Evolutionary conservation across 306 rosid genomes (phyloP).

Genomic region (Sphenostylis stenocarpa): DNA sequence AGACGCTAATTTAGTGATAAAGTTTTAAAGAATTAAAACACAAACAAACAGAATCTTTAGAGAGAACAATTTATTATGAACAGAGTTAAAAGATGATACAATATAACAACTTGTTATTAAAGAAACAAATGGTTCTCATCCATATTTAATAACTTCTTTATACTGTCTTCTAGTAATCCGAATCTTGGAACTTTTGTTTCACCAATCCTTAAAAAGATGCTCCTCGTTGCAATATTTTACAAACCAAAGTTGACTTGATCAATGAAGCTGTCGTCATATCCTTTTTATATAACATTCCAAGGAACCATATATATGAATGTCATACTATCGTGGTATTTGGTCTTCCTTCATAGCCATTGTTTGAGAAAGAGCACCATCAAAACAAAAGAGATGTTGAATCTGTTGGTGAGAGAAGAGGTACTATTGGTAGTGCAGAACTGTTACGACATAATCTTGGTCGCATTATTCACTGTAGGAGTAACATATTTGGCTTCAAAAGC

Average conservation of each 20-base stretch:
- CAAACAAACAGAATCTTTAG: not conserved
- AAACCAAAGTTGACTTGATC: conserved; percentile 6
- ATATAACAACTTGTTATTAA: too few relatives aligned
- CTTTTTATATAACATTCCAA: conserved; percentile 15
- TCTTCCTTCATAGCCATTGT: conserved; percentile 28
- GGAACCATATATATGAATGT: conserved; percentile 15
- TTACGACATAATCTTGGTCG: conserved; percentile 33
- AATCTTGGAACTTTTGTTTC: conserved; percentile 19
- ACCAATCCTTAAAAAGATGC: conserved; percentile 32
- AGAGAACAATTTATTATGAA: not conserved
- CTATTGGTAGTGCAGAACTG: conserved; percentile 35
- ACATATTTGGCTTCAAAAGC: conserved; percentile 48
- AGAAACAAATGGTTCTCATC: not conserved
- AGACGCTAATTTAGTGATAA: not conserved
- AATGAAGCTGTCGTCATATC: not conserved
- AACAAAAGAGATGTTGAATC: conserved; percentile 44
- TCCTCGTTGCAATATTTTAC: conserved; percentile 18
- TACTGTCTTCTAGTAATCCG: conserved; percentile 35
- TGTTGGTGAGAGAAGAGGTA: conserved; percentile 40
- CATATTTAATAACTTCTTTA: not conserved
- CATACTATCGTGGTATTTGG: not conserved
- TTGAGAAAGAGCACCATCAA: conserved; percentile 22
- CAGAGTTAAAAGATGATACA: not conserved
- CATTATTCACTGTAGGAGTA: conserved; percentile 41
- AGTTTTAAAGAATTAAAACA: not conserved